phyloP scores from a whole-genome alignment of 2,329 filamentous ascomycete species.

The Diatrype stigma region DNA sequence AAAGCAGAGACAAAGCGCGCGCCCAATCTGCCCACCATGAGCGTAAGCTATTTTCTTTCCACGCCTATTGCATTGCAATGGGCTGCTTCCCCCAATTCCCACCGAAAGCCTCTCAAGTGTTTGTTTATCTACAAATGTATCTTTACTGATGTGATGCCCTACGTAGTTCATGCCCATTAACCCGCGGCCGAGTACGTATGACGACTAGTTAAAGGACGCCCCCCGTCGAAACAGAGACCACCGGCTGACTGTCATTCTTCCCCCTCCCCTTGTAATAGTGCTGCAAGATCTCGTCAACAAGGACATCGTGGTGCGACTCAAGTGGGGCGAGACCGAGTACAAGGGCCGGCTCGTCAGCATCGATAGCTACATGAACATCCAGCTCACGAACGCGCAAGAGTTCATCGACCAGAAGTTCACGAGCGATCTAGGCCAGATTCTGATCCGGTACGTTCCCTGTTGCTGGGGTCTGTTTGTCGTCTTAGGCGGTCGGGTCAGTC shows the following conservation, averaged over 20 bases:
- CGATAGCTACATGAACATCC: conserved; percentile 99
- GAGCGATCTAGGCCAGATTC: conserved; percentile 80
- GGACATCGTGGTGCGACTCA: conserved; percentile 84
- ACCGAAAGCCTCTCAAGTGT: too few species aligned
- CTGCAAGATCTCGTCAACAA: conserved; percentile 61
- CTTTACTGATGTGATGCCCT: background rate
- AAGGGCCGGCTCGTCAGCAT: conserved; percentile 88
- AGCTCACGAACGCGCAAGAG: conserved; percentile 86
- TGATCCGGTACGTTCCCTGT: conserved; percentile 67
- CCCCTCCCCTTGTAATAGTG: conserved; percentile 1
- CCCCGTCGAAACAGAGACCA: too few species aligned
- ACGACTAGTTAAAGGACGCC: too few species aligned
- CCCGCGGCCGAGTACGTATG: conserved; percentile 77
- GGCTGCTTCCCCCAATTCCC: too few species aligned
- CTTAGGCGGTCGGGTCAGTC: background rate
- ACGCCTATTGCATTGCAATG: conserved; percentile 25
- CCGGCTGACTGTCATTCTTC: background rate
- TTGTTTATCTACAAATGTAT: conserved; percentile 11
- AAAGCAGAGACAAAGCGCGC: conserved; percentile 9
- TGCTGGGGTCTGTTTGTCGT: background rate
- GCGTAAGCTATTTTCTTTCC: conserved; percentile 23
- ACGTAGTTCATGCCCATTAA: conserved; percentile 83
- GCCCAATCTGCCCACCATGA: conserved; percentile 27
- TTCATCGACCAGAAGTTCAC: conserved; percentile 84
- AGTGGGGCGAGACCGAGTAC: conserved; percentile 98